These are phyloP conservation scores for Chlorella sp. DNA, from an alignment of 139 green algal species.

Conservation along the genomic window DNA sequence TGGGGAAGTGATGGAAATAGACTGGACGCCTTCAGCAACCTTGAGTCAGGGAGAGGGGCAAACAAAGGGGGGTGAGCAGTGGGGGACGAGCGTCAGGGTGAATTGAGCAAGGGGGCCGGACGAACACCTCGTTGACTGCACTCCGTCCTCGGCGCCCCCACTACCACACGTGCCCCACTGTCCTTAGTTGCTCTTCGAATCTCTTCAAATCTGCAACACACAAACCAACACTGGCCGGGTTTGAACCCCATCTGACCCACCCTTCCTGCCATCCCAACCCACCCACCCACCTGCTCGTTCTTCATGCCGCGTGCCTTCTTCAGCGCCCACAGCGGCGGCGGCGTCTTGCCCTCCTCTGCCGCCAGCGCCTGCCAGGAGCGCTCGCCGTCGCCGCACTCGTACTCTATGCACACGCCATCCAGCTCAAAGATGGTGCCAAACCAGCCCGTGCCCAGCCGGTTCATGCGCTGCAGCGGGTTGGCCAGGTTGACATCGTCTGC, in stretches of 20 bases:
- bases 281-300: conserved; percentile 81
- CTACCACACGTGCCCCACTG: no score
- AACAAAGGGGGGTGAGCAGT: not conserved
- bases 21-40: no score
- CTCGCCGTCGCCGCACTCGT: conserved; percentile 52
- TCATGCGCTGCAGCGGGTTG: conserved; percentile 60
- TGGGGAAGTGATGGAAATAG: no score
- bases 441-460: conserved; percentile 86
- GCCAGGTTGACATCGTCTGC: conserved; percentile 26
- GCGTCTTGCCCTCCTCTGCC: conserved; percentile 80
- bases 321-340: conserved; percentile 76
- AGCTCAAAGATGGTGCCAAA: conserved; percentile 92
- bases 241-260: not conserved
- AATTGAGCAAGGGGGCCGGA: not conserved
- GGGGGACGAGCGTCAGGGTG: not conserved
- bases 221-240: not conserved
- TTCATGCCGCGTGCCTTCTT: conserved; percentile 84
- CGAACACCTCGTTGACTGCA: conserved; percentile 87
- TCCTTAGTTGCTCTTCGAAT: no score
- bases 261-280: not conserved
- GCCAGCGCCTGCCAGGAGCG: conserved; percentile 86
- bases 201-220: not conserved
- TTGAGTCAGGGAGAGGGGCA: not conserved
- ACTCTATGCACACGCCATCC: conserved; percentile 76
- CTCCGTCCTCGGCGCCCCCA: conserved; percentile 6